These are phyloP conservation scores for Albizia julibrissin DNA, from an alignment of 306 rosid species.

Conservation along the genomic window DNA sequence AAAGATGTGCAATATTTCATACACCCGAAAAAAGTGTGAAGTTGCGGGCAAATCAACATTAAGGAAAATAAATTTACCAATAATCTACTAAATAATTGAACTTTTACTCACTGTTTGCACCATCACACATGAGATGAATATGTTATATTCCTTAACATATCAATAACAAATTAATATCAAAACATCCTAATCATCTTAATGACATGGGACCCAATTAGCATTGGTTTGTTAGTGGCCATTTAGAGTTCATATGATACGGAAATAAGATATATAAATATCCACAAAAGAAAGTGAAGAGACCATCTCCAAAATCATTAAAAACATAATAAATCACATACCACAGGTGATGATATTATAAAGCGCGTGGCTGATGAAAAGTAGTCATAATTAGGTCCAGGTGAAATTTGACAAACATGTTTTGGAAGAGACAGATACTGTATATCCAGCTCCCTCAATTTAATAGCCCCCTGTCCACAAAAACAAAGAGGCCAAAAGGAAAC, in stretches of 20 bases:
- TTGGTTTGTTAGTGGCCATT: constrained; percentile 12
- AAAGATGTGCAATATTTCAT: not conserved
- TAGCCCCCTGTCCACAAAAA: constrained; percentile 55
- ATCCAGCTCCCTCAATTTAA: constrained; percentile 60
- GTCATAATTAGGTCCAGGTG: constrained; percentile 91
- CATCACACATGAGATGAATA: constrained; percentile 18
- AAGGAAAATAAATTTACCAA: constrained; percentile 10
- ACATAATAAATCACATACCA: constrained; percentile 59
- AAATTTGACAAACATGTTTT: constrained; percentile 75
- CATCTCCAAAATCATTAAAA: constrained; percentile 12
- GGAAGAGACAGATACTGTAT: constrained; percentile 75
- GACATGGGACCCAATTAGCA: not conserved
- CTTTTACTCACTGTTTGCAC: constrained; percentile 22
- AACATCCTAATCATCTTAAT: constrained; percentile 5
- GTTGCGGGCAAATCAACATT: constrained; percentile 30
- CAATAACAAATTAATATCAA: constrained; percentile 8
- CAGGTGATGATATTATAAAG: constrained; percentile 82
- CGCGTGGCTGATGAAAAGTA: constrained; percentile 75
- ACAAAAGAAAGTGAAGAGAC: constrained; percentile 16
- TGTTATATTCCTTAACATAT: not conserved
- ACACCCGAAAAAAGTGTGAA: not conserved
- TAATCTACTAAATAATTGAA: constrained; percentile 1
- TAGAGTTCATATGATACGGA: not conserved
- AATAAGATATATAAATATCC: not conserved
- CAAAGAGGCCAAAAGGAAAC: constrained; percentile 31